phyloP scores from a whole-genome alignment of 2,329 filamentous ascomycete species.

The Penicillium sp. region DNA sequence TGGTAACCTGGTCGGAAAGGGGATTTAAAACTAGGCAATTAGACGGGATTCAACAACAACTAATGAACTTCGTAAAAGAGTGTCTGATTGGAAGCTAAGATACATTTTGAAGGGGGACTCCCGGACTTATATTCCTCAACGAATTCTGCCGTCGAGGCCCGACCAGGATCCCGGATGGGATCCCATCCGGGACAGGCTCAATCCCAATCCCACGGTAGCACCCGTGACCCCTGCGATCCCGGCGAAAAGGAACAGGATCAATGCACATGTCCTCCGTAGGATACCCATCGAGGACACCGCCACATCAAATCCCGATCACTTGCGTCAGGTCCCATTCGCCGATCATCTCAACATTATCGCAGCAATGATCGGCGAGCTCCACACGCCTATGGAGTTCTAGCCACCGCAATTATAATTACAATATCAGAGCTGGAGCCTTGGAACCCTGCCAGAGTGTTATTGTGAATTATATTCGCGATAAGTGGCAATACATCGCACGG shows the following conservation, averaged over 20 bases:
- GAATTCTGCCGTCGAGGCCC: too few relatives aligned
- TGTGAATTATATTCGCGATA: not conserved
- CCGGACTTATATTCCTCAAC: too few relatives aligned
- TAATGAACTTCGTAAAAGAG: too few relatives aligned
- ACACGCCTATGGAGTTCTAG: not conserved
- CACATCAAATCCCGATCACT: not conserved
- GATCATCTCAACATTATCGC: not conserved
- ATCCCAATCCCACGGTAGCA: slow-evolving; percentile 2
- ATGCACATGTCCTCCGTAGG: not conserved
- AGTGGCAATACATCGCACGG: too few relatives aligned
- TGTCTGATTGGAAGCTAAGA: too few relatives aligned
- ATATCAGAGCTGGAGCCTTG: not conserved
- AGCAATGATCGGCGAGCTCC: not conserved
- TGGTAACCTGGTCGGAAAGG: too few relatives aligned
- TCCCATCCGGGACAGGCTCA: not conserved
- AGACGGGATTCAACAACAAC: too few relatives aligned
- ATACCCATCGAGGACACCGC: not conserved
- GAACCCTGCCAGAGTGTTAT: not conserved
- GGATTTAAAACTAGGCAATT: too few relatives aligned
- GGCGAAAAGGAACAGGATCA: not conserved
- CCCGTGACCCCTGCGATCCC: not conserved
- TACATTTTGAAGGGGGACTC: too few relatives aligned
- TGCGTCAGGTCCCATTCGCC: not conserved
- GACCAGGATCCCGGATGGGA: too few relatives aligned
- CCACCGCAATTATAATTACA: not conserved